Percentiles rank a stretch among this genome's conserved stretches.
Conservation (phyloP, 306 rosid species). For the Dryas alaskensis region DNA sequence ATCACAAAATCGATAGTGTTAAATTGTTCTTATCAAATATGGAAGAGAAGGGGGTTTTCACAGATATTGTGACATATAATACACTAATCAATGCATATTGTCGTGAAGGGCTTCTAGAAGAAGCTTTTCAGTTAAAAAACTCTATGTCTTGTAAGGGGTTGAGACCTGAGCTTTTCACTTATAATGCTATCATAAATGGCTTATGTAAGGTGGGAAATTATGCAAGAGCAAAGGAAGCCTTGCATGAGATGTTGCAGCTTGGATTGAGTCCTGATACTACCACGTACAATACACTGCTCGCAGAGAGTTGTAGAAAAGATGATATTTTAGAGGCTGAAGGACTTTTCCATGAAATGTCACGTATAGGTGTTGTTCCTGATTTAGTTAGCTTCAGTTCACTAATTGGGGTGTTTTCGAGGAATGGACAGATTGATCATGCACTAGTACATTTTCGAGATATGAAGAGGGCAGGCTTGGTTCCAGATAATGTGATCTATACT, state of each 20-base stretch:
- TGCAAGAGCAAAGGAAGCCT: constrained; percentile 49
- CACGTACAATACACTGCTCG: constrained; percentile 62
- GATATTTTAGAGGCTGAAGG: constrained; percentile 59
- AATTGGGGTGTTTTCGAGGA: constrained; percentile 62
- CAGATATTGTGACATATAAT: constrained; percentile 76
- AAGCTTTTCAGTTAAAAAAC: constrained; percentile 53
- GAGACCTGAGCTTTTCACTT: constrained; percentile 66
- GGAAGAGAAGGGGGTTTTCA: constrained; percentile 54
- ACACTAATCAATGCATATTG: constrained; percentile 67
- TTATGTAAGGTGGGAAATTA: constrained; percentile 65
- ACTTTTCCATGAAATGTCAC: constrained; percentile 59
- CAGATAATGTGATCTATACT: constrained; percentile 79
- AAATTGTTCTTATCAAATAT: constrained; percentile 49
- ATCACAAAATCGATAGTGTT: constrained; percentile 44
- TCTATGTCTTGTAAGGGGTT: constrained; percentile 52
- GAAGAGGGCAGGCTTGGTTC: constrained; percentile 62
- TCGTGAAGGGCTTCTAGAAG: constrained; percentile 51
- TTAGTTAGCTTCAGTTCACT: constrained; percentile 71
- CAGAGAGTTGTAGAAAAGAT: constrained; percentile 66
- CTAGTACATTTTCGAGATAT: constrained; percentile 54
- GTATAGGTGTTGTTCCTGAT: constrained; percentile 60
- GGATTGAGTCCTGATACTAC: constrained; percentile 71
- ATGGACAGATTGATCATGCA: constrained; percentile 53
- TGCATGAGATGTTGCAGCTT: constrained; percentile 56
- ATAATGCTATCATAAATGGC: constrained; percentile 71